Conservation (phyloP, 225 moss, liverwort and hornwort genomes). For the Pleurozium schreberi region DNA sequence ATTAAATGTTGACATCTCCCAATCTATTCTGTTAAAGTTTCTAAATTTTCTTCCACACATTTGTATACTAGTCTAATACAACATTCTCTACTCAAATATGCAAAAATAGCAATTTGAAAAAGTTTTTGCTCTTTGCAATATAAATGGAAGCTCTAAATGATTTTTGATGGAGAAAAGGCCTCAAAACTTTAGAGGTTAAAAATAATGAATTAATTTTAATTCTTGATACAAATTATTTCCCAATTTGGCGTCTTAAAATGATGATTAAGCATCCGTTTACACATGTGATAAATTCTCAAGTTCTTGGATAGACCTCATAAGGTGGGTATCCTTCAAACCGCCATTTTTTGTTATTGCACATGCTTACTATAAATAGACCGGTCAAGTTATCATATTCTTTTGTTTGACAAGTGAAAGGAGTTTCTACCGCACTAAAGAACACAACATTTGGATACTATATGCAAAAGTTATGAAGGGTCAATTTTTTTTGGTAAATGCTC, state of each 20-base stretch:
- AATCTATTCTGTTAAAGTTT: no score
- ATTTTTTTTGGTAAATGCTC: not conserved
- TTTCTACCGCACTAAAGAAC: not conserved
- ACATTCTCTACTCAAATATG: no score
- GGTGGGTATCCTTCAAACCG: fast-evolving
- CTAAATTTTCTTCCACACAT: no score
- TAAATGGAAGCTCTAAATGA: no score
- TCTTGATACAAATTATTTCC: not conserved
- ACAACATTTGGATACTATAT: fast-evolving
- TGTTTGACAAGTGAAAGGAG: not conserved
- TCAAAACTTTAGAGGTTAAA: not conserved
- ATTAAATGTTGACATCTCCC: no score
- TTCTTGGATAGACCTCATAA: not conserved
- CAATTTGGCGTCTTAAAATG: not conserved
- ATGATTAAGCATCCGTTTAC: not conserved
- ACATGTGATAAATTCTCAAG: not conserved
- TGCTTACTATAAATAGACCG: fast-evolving
- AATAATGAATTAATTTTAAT: not conserved
- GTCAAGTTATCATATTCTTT: not conserved
- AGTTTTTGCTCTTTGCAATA: no score
- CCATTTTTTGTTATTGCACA: not conserved
- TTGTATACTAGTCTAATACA: no score
- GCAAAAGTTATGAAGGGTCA: not conserved
- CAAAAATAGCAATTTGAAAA: no score
- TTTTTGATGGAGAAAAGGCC: no score